These are phyloP conservation scores for Monosporascus sp. DNA, from an alignment of 2,329 filamentous ascomycete species.

Conservation along the genomic window DNA sequence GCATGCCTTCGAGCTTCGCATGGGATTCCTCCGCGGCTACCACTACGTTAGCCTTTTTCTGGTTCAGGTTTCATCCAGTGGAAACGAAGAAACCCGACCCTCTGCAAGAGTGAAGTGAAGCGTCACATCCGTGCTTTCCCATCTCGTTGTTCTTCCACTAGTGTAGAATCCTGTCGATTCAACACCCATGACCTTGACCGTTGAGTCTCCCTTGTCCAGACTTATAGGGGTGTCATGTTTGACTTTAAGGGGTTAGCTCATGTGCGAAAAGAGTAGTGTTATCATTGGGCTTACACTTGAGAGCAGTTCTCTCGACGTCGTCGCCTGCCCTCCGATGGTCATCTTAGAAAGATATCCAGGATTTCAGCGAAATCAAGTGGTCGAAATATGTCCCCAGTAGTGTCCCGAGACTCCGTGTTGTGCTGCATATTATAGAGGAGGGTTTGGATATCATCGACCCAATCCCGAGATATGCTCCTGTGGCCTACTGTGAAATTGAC, in stretches of 20 bases:
- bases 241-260: background rate
- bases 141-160: constrained; percentile 1
- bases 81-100: constrained; percentile 1
- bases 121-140: constrained; percentile 5
- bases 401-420: too few species aligned
- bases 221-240: constrained; percentile 1
- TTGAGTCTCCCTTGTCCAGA: constrained; percentile 1
- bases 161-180: constrained; percentile 3
- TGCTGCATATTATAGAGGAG: constrained; percentile 3
- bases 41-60: background rate
- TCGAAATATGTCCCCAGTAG: background rate
- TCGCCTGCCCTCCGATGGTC: constrained; percentile 1
- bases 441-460: constrained; percentile 3
- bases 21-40: constrained; percentile 9
- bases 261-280: background rate
- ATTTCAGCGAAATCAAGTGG: constrained; percentile 12
- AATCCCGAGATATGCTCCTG: constrained; percentile 7
- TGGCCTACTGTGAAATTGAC: constrained; percentile 6
- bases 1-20: constrained; percentile 11
- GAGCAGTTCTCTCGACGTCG: constrained; percentile 6
- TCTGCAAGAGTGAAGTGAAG: constrained; percentile 14
- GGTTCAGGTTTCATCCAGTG: too few species aligned
- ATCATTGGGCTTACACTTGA: constrained; percentile 7
- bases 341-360: constrained; percentile 6
- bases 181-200: constrained; percentile 3